These are phyloP conservation scores for Nicotiana tomentosiformis DNA, from an alignment of 257 asterid species.

Conservation along the genomic window DNA sequence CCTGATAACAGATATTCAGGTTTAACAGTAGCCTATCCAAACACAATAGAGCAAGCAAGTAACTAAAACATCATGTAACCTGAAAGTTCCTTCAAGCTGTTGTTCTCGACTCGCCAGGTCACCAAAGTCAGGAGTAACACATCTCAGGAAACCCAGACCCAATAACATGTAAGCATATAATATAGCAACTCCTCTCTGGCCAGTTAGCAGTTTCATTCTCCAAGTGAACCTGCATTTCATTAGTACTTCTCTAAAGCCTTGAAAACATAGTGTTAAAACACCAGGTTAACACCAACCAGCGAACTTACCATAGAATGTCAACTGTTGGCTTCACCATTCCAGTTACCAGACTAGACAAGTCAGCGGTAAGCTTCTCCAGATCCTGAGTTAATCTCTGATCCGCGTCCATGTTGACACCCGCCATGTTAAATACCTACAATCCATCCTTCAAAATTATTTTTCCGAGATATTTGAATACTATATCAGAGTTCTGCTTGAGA, in stretches of 20 bases:
- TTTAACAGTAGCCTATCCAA: conserved; percentile 6
- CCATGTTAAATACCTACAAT: conserved; percentile 76
- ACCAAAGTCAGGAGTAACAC: conserved; percentile 92
- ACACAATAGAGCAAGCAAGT: not conserved
- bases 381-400: conserved; percentile 97
- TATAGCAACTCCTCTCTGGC: conserved; percentile 85
- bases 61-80: conserved; percentile 40
- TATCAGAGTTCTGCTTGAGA: not conserved
- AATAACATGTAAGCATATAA: conserved; percentile 93
- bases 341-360: conserved; percentile 93
- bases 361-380: conserved; percentile 90
- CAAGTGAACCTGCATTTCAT: conserved; percentile 83
- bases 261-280: conserved; percentile 3
- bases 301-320: conserved; percentile 81
- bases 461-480: not conserved
- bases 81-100: conserved; percentile 95
- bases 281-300: not conserved
- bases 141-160: conserved; percentile 92
- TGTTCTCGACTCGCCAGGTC: conserved; percentile 83
- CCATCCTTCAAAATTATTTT: not conserved
- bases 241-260: conserved; percentile 13
- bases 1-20: conserved; percentile 36
- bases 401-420: conserved; percentile 63
- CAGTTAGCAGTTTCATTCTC: conserved; percentile 98
- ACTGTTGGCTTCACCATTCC: conserved; percentile 99